Evolutionary conservation across 2,329 filamentous ascomycete genomes (phyloP), one percentile per base, ranked within the genome.

Genomic region (Fusarium sp.): DNA sequence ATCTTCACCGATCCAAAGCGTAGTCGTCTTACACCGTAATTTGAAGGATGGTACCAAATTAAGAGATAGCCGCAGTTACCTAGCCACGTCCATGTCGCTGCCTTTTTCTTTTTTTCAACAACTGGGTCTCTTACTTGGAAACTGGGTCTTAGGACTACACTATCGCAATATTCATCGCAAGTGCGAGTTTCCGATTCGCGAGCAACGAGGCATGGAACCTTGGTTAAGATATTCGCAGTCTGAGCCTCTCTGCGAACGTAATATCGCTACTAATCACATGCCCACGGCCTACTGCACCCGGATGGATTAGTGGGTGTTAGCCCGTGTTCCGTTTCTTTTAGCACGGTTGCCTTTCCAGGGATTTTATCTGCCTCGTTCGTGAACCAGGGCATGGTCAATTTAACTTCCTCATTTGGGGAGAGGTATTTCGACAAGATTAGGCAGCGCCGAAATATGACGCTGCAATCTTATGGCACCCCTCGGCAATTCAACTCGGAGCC

Each of bases 231-330:
- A 26, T 49, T 22, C 24, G 13, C 28, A 31, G 28, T 13, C 34
- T 42, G 36, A 58, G 54, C 54, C 54, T 28, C 54, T 52, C 17
- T 6, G 17, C 22, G 6, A 26, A 58, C 54, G 38, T 58, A 26
- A 42, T 42, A 1, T 13, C 22, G 51, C 46, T 48, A 36, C 20
- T 51, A 14, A 28, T 36, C 46, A 58, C 54, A 58, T 43, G 48
- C 22, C 20, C 18, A 15, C 17, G 7, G 26, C 5, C 48, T 28
- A 26, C 46, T 58, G 54, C 54, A 43, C 14, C 36, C n/a, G 22
- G 26, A 43, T 20, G 48, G 36, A n/a, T 9, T 24, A 10, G 46
- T 28, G 28, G 36, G 46, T 28, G 28, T 33, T 26, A 28, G 8
- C 26, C 26, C 28, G 28, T 36, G n/a, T 43, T 43, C 48, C 24